These are phyloP conservation scores for Boletus speciosus DNA, from an alignment of 768 basidiomycete species.

Conservation along the genomic window DNA sequence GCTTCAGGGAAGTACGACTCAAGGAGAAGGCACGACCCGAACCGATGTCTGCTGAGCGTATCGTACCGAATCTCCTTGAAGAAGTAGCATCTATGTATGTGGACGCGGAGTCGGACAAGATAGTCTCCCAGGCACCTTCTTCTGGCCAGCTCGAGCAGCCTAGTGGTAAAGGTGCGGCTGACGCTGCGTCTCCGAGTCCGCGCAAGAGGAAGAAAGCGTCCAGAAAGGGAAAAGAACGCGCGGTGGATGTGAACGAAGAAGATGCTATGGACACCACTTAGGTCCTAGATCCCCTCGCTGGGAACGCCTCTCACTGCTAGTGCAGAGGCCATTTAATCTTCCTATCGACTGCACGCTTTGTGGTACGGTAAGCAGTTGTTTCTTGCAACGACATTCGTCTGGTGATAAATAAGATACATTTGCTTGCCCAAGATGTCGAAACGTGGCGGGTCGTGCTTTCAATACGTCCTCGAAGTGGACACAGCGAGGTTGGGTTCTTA, in stretches of 20 bases:
- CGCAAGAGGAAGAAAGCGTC: conserved; percentile 18
- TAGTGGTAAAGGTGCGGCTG: not conserved
- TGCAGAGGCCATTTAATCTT: not conserved
- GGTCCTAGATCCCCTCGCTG: not conserved
- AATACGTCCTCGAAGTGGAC: not conserved
- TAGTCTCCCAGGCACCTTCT: not conserved
- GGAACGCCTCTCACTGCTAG: not conserved
- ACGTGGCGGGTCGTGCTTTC: not conserved
- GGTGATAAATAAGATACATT: not conserved
- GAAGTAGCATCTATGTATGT: conserved; percentile 20
- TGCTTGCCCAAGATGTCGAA: not conserved
- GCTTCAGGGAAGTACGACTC: conserved; percentile 70
- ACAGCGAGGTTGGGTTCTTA: not conserved
- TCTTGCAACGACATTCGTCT: not conserved
- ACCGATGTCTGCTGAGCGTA: conserved; percentile 3
- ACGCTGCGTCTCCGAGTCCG: conserved; percentile 1
- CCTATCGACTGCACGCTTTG: no score
- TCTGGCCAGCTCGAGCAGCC: conserved; percentile 2
- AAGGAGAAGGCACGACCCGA: conserved; percentile 36
- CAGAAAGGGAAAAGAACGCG: conserved; percentile 28
- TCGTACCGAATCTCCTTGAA: conserved; percentile 11
- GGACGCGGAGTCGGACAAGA: conserved; percentile 10
- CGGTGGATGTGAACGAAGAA: conserved; percentile 17
- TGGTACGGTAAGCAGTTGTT: not conserved
- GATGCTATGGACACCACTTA: conserved; percentile 19